Evolutionary conservation across 1,284 basidiomycete species (phyloP).

Genomic region (Golubevia sp.): DNA sequence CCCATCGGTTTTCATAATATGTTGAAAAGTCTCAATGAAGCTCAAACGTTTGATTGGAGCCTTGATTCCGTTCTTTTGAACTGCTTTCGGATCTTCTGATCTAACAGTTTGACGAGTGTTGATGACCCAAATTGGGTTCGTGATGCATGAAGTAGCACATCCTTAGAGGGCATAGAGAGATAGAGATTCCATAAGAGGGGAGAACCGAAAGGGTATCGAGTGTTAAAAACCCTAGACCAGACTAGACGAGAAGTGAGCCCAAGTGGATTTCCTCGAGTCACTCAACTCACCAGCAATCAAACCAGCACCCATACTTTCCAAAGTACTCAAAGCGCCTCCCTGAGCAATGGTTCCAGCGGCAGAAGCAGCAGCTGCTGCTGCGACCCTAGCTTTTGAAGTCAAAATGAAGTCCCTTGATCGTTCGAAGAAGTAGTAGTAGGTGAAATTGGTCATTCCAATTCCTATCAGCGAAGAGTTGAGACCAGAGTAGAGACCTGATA

Average conservation of each 20-base stretch:
- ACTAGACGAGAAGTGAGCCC: too few relatives aligned
- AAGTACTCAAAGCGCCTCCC: constrained; percentile 50
- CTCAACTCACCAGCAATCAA: constrained; percentile 31
- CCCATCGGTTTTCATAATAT: constrained; percentile 80
- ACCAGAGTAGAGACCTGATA: constrained; percentile 53
- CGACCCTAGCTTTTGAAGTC: constrained; percentile 36
- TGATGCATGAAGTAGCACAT: constrained; percentile 49
- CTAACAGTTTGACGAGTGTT: constrained; percentile 60
- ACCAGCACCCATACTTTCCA: constrained; percentile 54
- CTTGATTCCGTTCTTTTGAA: not conserved
- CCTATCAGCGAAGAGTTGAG: constrained; percentile 56
- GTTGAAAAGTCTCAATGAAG: constrained; percentile 70
- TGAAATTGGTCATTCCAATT: constrained; percentile 58
- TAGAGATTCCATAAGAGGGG: too few relatives aligned
- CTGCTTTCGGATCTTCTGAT: constrained; percentile 9
- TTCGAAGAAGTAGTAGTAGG: constrained; percentile 61
- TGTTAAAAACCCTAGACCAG: too few relatives aligned
- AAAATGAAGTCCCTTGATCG: constrained; percentile 52
- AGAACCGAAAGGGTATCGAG: too few relatives aligned
- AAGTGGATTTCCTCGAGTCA: too few relatives aligned
- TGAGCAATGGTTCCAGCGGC: constrained; percentile 38
- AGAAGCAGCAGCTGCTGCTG: constrained; percentile 35
- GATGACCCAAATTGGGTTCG: constrained; percentile 61
- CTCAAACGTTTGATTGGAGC: constrained; percentile 26
- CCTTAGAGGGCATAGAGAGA: too few relatives aligned